Conservation (phyloP, 2,329 filamentous ascomycete species). For the Bretziella fagacearum region DNA sequence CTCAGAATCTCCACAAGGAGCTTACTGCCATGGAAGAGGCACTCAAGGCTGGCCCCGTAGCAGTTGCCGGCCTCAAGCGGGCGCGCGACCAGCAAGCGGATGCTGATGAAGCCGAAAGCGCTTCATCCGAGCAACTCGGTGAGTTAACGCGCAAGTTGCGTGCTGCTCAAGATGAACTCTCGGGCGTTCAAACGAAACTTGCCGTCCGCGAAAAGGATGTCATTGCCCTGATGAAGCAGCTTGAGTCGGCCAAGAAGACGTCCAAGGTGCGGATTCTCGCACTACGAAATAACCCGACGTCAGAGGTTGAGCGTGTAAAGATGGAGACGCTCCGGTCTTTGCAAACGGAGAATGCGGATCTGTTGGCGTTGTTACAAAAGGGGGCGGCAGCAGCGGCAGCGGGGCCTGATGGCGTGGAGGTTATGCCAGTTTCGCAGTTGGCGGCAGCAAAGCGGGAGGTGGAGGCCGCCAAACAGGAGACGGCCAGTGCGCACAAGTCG, state of each 20-base stretch:
- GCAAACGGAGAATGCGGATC: slow-evolving; percentile 65
- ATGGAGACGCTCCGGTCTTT: slow-evolving; percentile 60
- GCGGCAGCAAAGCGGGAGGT: slow-evolving; percentile 61
- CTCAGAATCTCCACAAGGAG: slow-evolving; percentile 56
- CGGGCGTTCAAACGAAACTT: slow-evolving; percentile 50
- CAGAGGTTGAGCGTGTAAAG: slow-evolving; percentile 72
- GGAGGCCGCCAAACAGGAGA: slow-evolving; percentile 50
- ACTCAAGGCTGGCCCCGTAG: slow-evolving; percentile 21
- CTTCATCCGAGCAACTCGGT: slow-evolving; percentile 54
- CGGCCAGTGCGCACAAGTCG: slow-evolving; percentile 62
- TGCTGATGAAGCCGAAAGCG: slow-evolving; percentile 39
- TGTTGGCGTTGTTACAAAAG: slow-evolving; percentile 51
- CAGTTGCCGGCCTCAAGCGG: slow-evolving; percentile 34
- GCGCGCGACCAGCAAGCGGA: slow-evolving; percentile 28
- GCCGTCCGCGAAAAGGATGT: slow-evolving; percentile 61
- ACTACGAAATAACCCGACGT: slow-evolving; percentile 80
- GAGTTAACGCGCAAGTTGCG: slow-evolving; percentile 77
- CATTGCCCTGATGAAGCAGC: slow-evolving; percentile 53
- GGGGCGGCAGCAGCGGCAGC: too few relatives aligned
- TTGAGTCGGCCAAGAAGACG: slow-evolving; percentile 46
- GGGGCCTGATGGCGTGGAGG: slow-evolving; percentile 33
- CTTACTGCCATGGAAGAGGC: slow-evolving; percentile 46
- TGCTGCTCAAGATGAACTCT: slow-evolving; percentile 62
- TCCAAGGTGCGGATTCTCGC: slow-evolving; percentile 70
- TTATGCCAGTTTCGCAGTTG: slow-evolving; percentile 62